Percentiles rank a stretch among this genome's conserved stretches.
These are phyloP conservation scores for Globisporangium nagaii DNA, from an alignment of 352 stramenopile species.

Conservation along the genomic window DNA sequence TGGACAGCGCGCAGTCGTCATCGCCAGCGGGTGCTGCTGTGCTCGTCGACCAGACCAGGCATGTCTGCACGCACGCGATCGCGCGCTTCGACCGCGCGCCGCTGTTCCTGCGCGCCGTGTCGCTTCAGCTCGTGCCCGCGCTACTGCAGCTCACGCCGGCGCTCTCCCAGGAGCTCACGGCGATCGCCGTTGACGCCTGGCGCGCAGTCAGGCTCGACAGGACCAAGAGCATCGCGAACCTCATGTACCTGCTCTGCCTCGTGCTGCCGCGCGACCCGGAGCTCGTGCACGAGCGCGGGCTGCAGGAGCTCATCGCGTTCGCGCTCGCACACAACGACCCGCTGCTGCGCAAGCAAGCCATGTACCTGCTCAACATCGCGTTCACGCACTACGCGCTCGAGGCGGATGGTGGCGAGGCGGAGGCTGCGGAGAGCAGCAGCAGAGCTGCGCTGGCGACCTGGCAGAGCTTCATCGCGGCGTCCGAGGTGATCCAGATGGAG, in stretches of 20 bases:
- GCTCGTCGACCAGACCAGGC: conserved; percentile 14
- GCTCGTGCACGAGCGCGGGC: conserved; percentile 23
- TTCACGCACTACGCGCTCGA: conserved; percentile 44
- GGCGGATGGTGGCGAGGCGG: not conserved
- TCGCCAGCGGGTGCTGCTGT: not conserved
- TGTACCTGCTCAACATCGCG: conserved; percentile 61
- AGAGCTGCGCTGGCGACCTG: conserved; percentile 23
- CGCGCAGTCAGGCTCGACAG: not conserved
- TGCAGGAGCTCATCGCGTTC: conserved; percentile 51
- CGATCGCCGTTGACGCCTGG: conserved; percentile 20
- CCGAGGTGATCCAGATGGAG: conserved; percentile 80
- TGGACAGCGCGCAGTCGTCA: conserved; percentile 5
- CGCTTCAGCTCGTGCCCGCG: conserved; percentile 38
- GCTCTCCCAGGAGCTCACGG: conserved; percentile 12
- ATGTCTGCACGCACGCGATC: conserved; percentile 37
- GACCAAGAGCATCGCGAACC: conserved; percentile 25
- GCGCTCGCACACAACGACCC: conserved; percentile 46
- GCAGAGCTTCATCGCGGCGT: conserved; percentile 68
- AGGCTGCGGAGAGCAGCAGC: not conserved
- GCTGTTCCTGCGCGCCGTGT: conserved; percentile 41
- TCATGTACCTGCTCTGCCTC: conserved; percentile 61
- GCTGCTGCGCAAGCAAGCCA: conserved; percentile 59
- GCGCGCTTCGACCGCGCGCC: conserved; percentile 27
- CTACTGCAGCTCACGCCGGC: conserved; percentile 18
- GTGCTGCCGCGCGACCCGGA: conserved; percentile 41